A percentile compares a stretch with the other conserved stretches of the same genome.
phyloP scores from a whole-genome alignment of 2,329 filamentous ascomycete species.

The Dichotomopilus funicola region DNA sequence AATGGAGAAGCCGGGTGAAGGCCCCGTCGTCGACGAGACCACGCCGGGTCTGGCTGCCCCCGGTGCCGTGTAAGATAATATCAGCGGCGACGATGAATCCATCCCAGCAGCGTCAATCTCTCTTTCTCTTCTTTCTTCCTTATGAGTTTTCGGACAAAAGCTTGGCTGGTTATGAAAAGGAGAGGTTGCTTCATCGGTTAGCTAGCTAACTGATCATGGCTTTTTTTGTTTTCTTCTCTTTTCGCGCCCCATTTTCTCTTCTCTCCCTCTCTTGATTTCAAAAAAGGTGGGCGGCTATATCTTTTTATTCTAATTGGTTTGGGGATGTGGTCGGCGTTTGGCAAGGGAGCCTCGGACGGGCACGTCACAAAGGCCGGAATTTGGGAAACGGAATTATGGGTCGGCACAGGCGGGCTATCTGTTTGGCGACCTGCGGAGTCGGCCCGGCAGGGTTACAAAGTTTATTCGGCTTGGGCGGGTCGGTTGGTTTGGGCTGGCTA shows the following conservation, averaged over 20 bases:
- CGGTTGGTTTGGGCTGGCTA: too few relatives aligned
- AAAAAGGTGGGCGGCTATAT: constrained; percentile 2
- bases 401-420: too few relatives aligned
- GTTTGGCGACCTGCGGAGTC: too few relatives aligned
- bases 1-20: neutral
- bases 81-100: neutral
- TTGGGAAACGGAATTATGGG: too few relatives aligned
- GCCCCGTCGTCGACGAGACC: neutral
- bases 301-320: neutral
- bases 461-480: too few relatives aligned
- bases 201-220: too few relatives aligned
- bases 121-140: neutral
- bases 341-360: neutral
- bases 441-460: too few relatives aligned
- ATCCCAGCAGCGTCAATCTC: neutral
- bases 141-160: neutral
- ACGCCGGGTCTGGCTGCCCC: neutral
- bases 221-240: too few relatives aligned
- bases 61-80: constrained; percentile 8
- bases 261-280: neutral
- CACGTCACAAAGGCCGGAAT: neutral
- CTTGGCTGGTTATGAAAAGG: neutral
- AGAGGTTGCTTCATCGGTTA: too few relatives aligned
- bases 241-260: neutral
- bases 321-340: constrained; percentile 1